Conservation (phyloP, 192 early-diverging fungal genomes). For the Allomyces javanicus region DNA sequence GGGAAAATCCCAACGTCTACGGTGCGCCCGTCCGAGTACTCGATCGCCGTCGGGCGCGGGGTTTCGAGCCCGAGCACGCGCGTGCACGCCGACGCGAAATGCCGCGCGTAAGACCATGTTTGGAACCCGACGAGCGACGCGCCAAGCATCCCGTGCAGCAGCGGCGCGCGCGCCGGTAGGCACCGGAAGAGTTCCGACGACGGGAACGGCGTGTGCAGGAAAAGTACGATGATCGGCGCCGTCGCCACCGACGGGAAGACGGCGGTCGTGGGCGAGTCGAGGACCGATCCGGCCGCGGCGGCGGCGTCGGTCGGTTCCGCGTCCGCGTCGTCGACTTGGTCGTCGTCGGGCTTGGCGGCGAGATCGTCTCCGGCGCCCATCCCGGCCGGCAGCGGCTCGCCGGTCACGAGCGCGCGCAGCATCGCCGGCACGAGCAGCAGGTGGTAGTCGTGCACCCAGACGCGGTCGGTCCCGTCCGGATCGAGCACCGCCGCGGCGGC, state of each 20-base stretch:
- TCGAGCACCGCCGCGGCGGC: background rate
- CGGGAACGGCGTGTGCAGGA: slow-evolving; percentile 14
- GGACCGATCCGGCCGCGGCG: no score
- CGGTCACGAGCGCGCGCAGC: slow-evolving; percentile 18
- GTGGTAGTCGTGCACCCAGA: slow-evolving; percentile 35
- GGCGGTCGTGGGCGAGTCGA: no score
- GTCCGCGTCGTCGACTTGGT: no score
- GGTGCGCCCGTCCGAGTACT: slow-evolving; percentile 55
- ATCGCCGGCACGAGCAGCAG: slow-evolving; percentile 24
- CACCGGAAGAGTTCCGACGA: slow-evolving; percentile 37
- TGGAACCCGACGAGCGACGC: slow-evolving; percentile 91
- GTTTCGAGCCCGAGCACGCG: slow-evolving; percentile 85
- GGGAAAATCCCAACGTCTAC: slow-evolving; percentile 81
- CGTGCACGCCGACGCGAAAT: slow-evolving; percentile 83
- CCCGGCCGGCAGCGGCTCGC: slow-evolving; percentile 5
- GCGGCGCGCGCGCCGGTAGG: slow-evolving; percentile 49
- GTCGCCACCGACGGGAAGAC: no score
- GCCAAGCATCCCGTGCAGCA: slow-evolving; percentile 72
- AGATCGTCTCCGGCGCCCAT: no score
- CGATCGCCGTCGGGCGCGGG: slow-evolving; percentile 56
- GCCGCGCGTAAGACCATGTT: slow-evolving; percentile 85
- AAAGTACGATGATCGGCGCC: no score
- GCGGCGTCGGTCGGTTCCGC: no score
- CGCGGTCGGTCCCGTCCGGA: background rate
- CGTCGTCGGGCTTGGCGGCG: no score